A percentile compares a stretch with the other conserved stretches of the same genome.
These are phyloP conservation scores for Thraustochytrium sp. DNA, from an alignment of 352 stramenopile species.

Conservation along the genomic window DNA sequence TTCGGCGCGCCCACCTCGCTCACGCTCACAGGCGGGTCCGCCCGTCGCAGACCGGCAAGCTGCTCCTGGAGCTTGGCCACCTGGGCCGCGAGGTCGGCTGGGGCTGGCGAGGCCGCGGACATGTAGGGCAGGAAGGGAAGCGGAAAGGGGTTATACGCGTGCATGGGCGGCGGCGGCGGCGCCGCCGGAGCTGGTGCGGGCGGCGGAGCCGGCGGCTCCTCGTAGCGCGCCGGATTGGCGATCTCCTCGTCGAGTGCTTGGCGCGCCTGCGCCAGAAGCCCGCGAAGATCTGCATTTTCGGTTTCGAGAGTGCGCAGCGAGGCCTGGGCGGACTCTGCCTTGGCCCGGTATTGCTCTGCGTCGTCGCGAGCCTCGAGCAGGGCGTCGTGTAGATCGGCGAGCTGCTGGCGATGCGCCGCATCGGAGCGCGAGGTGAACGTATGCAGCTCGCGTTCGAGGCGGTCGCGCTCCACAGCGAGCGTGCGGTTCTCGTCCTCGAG, in stretches of 20 bases:
- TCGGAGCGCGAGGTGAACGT: not conserved
- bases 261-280: not conserved
- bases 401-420: not conserved
- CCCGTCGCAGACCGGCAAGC: not conserved
- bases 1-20: not conserved
- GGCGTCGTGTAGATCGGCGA: not conserved
- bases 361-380: not conserved
- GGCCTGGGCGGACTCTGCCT: not conserved
- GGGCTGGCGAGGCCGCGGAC: not conserved
- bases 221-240: not conserved
- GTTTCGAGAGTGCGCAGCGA: not conserved
- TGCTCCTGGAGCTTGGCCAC: not conserved
- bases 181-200: not conserved
- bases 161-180: not conserved
- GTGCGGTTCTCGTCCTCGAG: not conserved
- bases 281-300: constrained; percentile 18
- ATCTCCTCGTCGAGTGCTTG: constrained; percentile 3
- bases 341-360: not conserved
- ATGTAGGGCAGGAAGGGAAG: not conserved
- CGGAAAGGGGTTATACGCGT: not conserved
- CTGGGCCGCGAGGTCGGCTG: not conserved
- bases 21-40: not conserved
- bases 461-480: not conserved
- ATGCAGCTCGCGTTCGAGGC: not conserved
- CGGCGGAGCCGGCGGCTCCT: not conserved